Evolutionary conservation across 805 yeast genomes (phyloP), one percentile per base, ranked within the genome.

Genomic region (Maudiozyma saulgeensis): DNA sequence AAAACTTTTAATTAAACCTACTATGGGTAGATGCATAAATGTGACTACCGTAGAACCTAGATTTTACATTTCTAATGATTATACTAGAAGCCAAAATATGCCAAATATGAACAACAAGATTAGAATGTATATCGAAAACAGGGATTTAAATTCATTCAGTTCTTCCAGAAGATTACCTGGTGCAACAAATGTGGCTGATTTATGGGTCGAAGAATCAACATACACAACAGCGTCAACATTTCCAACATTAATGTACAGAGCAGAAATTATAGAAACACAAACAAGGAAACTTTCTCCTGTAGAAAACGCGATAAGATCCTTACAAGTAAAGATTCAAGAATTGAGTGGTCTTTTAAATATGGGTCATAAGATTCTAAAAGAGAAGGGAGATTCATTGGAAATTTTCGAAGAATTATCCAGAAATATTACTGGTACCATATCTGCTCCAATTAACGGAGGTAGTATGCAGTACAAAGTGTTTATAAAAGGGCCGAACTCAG

Each of bases 391-490:
- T 45, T 69, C 66, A 45, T 60, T 71, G 2, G 67, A 80, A 0
- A 63, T 77, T 28, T 81, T 82, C 62, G 75, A 76, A 55, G 87
- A 81, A 60, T 68, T 85, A 52, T 81, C 90, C 6, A 73, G 91
- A 64, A 80, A 79, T 58, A 69, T 83, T 49, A 77, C 87, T 2
- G 96, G 96, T 41, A 86, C 96, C 0, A 90, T 89, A 48, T 95
- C 87, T 62, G 80, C 96, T 0, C 96, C 96, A 3, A 91, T 88
- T 6, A 88, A 88, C 62, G 96, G 96, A 35, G 96, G 96, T 50
- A 86, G 88, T 54, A 86, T 87, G 2, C 88, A 84, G 61, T 88
- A 85, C 67, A 74, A 90, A 49, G 77, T 77, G 2, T 87, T 88
- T 62, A 78, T 85, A 61, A 66, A 64, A 37, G 41, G 39, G 4